A percentile compares a stretch with the other conserved stretches of the same genome.
These are phyloP conservation scores for Wickerhamomyces subpelliculosus DNA, from an alignment of 805 yeast genomes.

Conservation along the genomic window DNA sequence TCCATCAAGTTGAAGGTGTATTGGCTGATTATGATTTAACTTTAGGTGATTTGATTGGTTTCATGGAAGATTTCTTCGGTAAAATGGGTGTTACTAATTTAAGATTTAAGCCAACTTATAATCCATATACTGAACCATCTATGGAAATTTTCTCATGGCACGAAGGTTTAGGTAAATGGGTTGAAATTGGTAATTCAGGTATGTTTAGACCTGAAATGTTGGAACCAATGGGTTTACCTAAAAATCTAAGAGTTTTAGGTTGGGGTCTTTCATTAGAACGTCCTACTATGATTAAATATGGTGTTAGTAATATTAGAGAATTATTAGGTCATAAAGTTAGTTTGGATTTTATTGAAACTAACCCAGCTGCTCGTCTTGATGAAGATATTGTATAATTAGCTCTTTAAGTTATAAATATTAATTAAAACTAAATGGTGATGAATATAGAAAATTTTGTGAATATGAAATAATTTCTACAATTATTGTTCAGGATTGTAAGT, in stretches of 20 bases:
- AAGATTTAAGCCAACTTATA: slow-evolving; percentile 97
- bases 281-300: slow-evolving; percentile 99
- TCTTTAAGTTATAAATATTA: too few species aligned
- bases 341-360: slow-evolving; percentile 87
- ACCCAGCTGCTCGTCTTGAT: slow-evolving; percentile 97
- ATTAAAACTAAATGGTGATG: too few species aligned
- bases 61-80: slow-evolving; percentile 94
- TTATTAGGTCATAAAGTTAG: slow-evolving; percentile 95
- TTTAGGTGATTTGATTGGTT: slow-evolving; percentile 92
- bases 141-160: slow-evolving; percentile 98
- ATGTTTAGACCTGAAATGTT: slow-evolving; percentile 99
- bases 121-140: slow-evolving; percentile 98
- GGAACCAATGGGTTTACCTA: slow-evolving; percentile 96
- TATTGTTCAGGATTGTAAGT: too few species aligned
- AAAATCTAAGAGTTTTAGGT: slow-evolving; percentile 88
- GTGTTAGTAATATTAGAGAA: slow-evolving; percentile 92
- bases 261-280: slow-evolving; percentile 97
- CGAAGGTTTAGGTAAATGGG: slow-evolving; percentile 92
- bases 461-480: too few species aligned
- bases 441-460: too few species aligned
- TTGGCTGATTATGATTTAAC: slow-evolving; percentile 94
- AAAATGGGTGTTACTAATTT: slow-evolving; percentile 96
- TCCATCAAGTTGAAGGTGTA: slow-evolving; percentile 99
- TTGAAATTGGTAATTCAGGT: slow-evolving; percentile 98
- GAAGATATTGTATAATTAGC: slow-evolving; percentile 33